These are phyloP conservation scores for Glarea lozoyensis DNA, from an alignment of 495 filamentous ascomycete species.

Conservation along the genomic window DNA sequence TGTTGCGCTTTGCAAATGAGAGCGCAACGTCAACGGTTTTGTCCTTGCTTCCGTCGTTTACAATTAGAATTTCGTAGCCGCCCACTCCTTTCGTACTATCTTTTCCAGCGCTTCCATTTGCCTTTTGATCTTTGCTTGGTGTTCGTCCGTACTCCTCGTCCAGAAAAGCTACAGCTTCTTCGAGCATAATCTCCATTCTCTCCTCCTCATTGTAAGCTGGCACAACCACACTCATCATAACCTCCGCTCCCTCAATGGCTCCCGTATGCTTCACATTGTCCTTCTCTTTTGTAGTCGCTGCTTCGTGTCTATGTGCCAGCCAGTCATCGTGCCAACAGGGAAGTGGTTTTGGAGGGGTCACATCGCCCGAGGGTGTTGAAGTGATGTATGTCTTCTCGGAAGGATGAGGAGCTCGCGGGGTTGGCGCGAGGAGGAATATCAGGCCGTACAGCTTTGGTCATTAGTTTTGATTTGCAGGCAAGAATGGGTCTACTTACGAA, in stretches of 20 bases:
- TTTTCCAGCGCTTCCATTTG: conserved; percentile 7
- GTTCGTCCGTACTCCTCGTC: conserved; percentile 61
- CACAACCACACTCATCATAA: conserved; percentile 81
- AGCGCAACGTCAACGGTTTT: conserved; percentile 72
- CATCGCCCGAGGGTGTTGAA: conserved; percentile 53
- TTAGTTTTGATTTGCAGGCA: too few species aligned
- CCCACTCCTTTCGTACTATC: conserved; percentile 17
- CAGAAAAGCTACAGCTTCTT: conserved; percentile 83
- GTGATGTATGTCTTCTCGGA: conserved; percentile 85
- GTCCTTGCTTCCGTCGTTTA: conserved; percentile 90
- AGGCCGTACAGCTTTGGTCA: conserved; percentile 69
- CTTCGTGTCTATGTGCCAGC: conserved; percentile 41
- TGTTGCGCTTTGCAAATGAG: conserved; percentile 55
- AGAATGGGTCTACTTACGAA: conserved; percentile 13
- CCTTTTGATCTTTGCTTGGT: conserved; percentile 23
- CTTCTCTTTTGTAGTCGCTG: conserved; percentile 35
- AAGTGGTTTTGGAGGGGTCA: conserved; percentile 49
- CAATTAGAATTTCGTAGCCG: conserved; percentile 92
- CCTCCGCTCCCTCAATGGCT: conserved; percentile 39
- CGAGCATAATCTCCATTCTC: conserved; percentile 71
- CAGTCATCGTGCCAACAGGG: conserved; percentile 78
- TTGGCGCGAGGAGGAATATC: conserved; percentile 68
- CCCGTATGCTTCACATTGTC: conserved; percentile 29
- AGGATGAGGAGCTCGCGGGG: conserved; percentile 61
- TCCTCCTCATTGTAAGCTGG: conserved; percentile 93